Conservation (phyloP, 352 stramenopile species). For the Thalassiosira hispida region DNA sequence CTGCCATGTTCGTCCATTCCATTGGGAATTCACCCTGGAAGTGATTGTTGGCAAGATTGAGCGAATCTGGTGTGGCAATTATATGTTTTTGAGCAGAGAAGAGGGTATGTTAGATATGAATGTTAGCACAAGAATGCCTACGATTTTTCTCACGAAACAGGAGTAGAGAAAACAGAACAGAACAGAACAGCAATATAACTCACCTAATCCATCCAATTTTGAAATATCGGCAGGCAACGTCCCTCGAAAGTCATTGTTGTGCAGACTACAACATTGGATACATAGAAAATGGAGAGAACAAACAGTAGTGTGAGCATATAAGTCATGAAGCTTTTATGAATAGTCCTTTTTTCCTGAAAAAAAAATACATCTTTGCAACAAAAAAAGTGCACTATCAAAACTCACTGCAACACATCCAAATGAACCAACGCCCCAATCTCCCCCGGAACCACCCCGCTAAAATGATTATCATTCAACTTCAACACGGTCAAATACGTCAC, state of each 20-base stretch:
- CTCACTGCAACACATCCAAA: slow-evolving; percentile 39
- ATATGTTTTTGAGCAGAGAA: too few relatives aligned
- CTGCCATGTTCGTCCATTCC: slow-evolving; percentile 33
- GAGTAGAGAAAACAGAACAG: background rate
- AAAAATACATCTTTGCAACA: too few relatives aligned
- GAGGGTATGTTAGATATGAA: too few relatives aligned
- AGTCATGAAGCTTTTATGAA: too few relatives aligned
- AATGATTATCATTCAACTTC: slow-evolving; percentile 57
- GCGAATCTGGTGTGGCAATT: slow-evolving; percentile 20
- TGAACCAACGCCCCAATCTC: slow-evolving; percentile 37
- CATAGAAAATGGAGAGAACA: background rate
- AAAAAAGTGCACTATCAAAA: slow-evolving; percentile 1
- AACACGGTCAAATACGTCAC: slow-evolving; percentile 39
- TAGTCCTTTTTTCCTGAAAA: too few relatives aligned
- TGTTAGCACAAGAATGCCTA: too few relatives aligned
- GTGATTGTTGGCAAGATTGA: slow-evolving; percentile 54
- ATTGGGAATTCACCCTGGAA: slow-evolving; percentile 37
- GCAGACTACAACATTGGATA: slow-evolving; percentile 11
- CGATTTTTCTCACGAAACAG: too few relatives aligned
- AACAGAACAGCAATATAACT: background rate
- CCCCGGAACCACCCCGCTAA: slow-evolving; percentile 36
- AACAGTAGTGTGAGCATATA: background rate
- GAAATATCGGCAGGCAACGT: slow-evolving; percentile 38
- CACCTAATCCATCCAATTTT: slow-evolving; percentile 36
- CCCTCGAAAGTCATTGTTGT: slow-evolving; percentile 46